Conservation (phyloP, 2,329 filamentous ascomycete species). For the Torrubiella hemipterigena region DNA sequence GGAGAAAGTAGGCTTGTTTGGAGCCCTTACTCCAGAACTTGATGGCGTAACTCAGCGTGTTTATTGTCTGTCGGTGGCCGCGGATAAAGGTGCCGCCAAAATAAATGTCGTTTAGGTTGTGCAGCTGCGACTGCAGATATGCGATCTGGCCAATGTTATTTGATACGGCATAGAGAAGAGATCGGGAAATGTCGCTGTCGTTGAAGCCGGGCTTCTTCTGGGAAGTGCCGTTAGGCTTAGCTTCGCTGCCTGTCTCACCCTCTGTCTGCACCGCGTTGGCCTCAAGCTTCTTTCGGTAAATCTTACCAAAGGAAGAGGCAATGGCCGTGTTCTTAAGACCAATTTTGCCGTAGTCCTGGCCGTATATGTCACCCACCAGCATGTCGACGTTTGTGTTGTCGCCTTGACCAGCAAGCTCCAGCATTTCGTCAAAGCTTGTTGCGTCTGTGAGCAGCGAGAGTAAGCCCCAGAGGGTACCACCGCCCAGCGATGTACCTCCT, state of each 20-base stretch:
- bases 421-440: slow-evolving; percentile 94
- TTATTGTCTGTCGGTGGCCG: slow-evolving; percentile 94
- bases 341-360: slow-evolving; percentile 90
- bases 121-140: slow-evolving; percentile 92
- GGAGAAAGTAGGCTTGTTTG: slow-evolving; percentile 90
- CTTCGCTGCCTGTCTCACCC: slow-evolving; percentile 19
- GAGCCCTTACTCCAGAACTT: slow-evolving; percentile 92
- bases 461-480: slow-evolving; percentile 95
- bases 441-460: slow-evolving; percentile 88
- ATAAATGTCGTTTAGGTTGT: slow-evolving; percentile 84
- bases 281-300: slow-evolving; percentile 82
- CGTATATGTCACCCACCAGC: slow-evolving; percentile 96
- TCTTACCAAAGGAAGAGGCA: slow-evolving; percentile 91
- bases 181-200: slow-evolving; percentile 77
- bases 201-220: slow-evolving; percentile 45
- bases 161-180: slow-evolving; percentile 85
- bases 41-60: slow-evolving; percentile 92
- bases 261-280: slow-evolving; percentile 72
- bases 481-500: slow-evolving; percentile 86
- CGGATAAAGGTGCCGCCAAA: slow-evolving; percentile 96
- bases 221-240: slow-evolving; percentile 16
- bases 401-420: slow-evolving; percentile 77
- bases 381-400: slow-evolving; percentile 93
- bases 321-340: slow-evolving; percentile 93
- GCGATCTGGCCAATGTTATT: slow-evolving; percentile 99